phyloP scores from a whole-genome alignment of 2,329 filamentous ascomycete species.

The Calonectria fujianensis region DNA sequence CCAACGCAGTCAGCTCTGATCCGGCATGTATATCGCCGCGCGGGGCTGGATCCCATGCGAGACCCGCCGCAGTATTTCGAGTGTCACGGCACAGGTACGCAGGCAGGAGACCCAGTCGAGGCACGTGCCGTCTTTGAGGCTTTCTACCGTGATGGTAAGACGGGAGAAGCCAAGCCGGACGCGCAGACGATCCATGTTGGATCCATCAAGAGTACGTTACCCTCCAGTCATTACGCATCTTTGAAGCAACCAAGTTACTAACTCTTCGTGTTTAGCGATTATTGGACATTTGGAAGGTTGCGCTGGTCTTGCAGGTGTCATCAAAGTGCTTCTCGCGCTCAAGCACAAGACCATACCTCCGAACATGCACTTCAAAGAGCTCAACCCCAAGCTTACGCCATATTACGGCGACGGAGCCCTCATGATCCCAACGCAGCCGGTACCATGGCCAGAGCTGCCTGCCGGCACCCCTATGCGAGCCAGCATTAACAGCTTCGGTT shows the following conservation, averaged over 20 bases:
- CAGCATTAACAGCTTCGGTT: conserved; percentile 61
- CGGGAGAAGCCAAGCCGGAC: not conserved
- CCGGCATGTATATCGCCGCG: conserved; percentile 58
- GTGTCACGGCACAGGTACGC: conserved; percentile 58
- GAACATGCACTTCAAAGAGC: conserved; percentile 55
- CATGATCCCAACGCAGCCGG: conserved; percentile 45
- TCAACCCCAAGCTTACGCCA: conserved; percentile 55
- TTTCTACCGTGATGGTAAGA: conserved; percentile 53
- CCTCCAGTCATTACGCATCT: conserved; percentile 41
- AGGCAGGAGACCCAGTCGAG: conserved; percentile 70
- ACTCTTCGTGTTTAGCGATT: conserved; percentile 21
- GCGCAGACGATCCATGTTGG: conserved; percentile 3
- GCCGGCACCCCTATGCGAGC: conserved; percentile 41
- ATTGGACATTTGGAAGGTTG: conserved; percentile 55
- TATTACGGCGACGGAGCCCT: conserved; percentile 46
- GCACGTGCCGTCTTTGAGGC: conserved; percentile 66
- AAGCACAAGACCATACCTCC: conserved; percentile 52
- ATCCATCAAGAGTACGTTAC: not conserved
- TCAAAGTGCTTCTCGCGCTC: conserved; percentile 47
- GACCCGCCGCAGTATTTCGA: conserved; percentile 64
- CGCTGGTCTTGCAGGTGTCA: conserved; percentile 51
- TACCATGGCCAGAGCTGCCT: conserved; percentile 47
- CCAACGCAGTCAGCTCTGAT: conserved; percentile 63
- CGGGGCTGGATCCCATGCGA: conserved; percentile 60
- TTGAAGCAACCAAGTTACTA: conserved; percentile 46